Base-by-base conservation (phyloP, 169 alveolate species). In the Theileria equi region DNA sequence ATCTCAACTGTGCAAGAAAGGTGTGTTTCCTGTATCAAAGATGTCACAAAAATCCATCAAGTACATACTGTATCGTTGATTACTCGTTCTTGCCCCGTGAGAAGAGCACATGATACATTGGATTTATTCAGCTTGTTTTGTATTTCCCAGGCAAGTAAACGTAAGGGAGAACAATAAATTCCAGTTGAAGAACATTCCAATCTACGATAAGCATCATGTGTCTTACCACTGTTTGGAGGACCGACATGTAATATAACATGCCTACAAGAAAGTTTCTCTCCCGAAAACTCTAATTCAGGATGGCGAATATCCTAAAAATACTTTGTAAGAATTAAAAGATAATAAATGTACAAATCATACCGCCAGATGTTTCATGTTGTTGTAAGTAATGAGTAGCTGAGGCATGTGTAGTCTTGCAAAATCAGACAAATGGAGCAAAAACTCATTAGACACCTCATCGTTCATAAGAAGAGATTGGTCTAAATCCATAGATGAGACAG, bases 141-240 rank as follows among this genome's bases (percentile, higher is more conserved):
- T 44, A 93, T 86, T 74, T 94, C 98, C 90, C 93, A 82, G 32
- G 98, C 98, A 40, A 94, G 83, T 40, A 94, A 82, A 25, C 98
- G 59, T 45, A 94, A 80, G n/a, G 98, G 98, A 0, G 95, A 90
- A 67, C 95, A 85, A 73, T 94, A 94, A 50, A 89, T 79, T 19
- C 98, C 98, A 1, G 82, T 77, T 16, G 76, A 48, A n/a, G 97
- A 86, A 48, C 58, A 66, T 67, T 52, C 47, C 26, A 94, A 89
- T 32, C 83, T 59, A 38, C 73, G 68, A n/a, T 92, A 65, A 17
- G 98, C 97, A 28, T 72, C 81, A 31, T 85, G 82, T 1, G 98
- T 94, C 57, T 94, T 94, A 23, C 98, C 98, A 50, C 95, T 87
- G 64, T 94, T 94, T 2, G 98, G 94, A n/a, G 97, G 98, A 4